phyloP scores from a whole-genome alignment of 1,284 basidiomycete genomes.

The Melanopsichium pennsylvanicum region DNA sequence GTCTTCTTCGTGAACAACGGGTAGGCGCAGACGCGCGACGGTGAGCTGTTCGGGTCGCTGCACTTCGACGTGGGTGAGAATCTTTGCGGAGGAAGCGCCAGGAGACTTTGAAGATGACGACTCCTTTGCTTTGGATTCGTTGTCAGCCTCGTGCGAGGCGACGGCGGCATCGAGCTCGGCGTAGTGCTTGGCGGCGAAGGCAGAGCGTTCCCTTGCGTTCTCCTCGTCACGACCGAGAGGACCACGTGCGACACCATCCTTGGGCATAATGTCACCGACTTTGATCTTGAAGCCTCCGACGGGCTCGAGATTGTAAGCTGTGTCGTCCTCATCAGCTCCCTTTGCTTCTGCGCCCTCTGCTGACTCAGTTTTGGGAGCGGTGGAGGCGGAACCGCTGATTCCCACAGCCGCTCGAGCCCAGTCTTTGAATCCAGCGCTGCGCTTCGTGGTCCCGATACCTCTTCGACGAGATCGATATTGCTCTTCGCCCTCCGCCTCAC shows the following conservation, averaged over 20 bases:
- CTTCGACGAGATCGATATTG: slow-evolving; percentile 38
- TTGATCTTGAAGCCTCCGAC: slow-evolving; percentile 55
- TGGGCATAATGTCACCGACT: slow-evolving; percentile 57
- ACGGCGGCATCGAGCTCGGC: slow-evolving; percentile 36
- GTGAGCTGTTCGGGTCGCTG: slow-evolving; percentile 78
- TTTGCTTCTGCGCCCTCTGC: slow-evolving; percentile 11
- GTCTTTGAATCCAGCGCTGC: slow-evolving; percentile 60
- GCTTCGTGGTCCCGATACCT: slow-evolving; percentile 45
- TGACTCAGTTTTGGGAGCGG: slow-evolving; percentile 5
- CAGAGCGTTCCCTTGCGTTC: slow-evolving; percentile 26
- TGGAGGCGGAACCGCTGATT: slow-evolving; percentile 29
- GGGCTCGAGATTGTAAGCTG: slow-evolving; percentile 52
- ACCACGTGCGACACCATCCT: slow-evolving; percentile 61
- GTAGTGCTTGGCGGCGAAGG: slow-evolving; percentile 54
- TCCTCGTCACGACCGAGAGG: slow-evolving; percentile 56
- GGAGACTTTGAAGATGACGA: not conserved
- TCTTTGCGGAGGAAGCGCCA: not conserved
- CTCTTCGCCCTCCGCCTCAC: slow-evolving; percentile 18
- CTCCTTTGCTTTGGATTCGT: not conserved
- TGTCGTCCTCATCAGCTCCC: slow-evolving; percentile 28
- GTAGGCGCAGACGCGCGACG: slow-evolving; percentile 80
- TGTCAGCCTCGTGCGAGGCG: slow-evolving; percentile 5
- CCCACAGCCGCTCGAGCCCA: slow-evolving; percentile 61
- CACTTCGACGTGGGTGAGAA: slow-evolving; percentile 72
- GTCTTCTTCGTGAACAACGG: slow-evolving; percentile 93